Percentiles rank a stretch among this genome's conserved stretches.
phyloP scores from a whole-genome alignment of 2,329 filamentous ascomycete genomes.

The Hypoxylon sp. region DNA sequence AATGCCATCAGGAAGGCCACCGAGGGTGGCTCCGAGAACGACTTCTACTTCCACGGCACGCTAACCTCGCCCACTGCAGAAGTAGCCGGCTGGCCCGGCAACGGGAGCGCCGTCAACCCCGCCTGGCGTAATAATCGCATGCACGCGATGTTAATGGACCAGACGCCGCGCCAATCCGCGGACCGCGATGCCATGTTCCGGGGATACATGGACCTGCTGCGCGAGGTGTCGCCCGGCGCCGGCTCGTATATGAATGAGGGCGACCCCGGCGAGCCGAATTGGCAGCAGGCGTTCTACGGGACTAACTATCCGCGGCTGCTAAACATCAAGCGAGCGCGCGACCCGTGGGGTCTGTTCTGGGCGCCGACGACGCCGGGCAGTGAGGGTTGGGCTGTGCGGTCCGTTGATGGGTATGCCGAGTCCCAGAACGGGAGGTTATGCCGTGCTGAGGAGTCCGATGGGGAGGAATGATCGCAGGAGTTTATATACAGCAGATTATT shows the following conservation, averaged over 20 bases:
- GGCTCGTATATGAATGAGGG: constrained; percentile 69
- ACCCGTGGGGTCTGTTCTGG: constrained; percentile 64
- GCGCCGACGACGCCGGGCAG: constrained; percentile 66
- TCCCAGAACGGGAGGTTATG: constrained; percentile 50
- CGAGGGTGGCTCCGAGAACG: constrained; percentile 54
- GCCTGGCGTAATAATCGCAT: constrained; percentile 60
- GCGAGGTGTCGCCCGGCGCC: constrained; percentile 57
- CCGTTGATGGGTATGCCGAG: constrained; percentile 44
- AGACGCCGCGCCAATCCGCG: constrained; percentile 47
- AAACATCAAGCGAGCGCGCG: constrained; percentile 65
- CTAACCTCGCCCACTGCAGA: constrained; percentile 53
- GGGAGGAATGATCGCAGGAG: background rate
- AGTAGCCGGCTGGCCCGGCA: constrained; percentile 53
- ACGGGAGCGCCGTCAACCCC: constrained; percentile 58
- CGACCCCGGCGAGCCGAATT: constrained; percentile 64
- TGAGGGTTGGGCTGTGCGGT: constrained; percentile 61
- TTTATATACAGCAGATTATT: background rate
- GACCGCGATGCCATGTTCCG: constrained; percentile 49
- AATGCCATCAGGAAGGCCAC: constrained; percentile 55
- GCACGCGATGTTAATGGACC: constrained; percentile 56
- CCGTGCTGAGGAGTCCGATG: constrained; percentile 12
- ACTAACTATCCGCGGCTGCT: constrained; percentile 60
- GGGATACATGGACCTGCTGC: constrained; percentile 49
- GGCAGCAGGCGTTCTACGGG: constrained; percentile 64
- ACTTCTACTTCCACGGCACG: constrained; percentile 56